Conservation (phyloP, 768 basidiomycete species). For the Suillus sp. region DNA sequence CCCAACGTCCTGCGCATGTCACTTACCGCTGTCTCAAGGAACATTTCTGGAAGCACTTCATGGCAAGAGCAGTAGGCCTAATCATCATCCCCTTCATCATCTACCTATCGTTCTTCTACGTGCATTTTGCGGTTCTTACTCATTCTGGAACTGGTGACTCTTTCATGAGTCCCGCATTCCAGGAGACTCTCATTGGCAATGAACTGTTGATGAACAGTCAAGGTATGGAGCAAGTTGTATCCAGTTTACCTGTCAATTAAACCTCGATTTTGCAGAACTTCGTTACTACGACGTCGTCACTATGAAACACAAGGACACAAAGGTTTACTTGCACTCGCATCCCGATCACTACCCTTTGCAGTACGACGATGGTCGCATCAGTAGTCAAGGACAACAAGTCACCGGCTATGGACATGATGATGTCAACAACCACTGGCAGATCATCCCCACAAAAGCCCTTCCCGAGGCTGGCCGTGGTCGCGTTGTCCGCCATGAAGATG, state of each 20-base stretch:
- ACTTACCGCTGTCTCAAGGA: conserved; percentile 50
- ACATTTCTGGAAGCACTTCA: conserved; percentile 87
- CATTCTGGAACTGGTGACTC: conserved; percentile 90
- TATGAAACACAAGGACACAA: conserved; percentile 89
- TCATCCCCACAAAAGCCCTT: conserved; percentile 92
- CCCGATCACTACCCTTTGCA: conserved; percentile 86
- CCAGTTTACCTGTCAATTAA: background rate
- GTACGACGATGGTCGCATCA: conserved; percentile 95
- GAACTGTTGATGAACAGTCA: conserved; percentile 90
- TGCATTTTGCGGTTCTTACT: conserved; percentile 88
- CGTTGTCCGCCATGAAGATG: conserved; percentile 86
- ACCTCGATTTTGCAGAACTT: conserved; percentile 63
- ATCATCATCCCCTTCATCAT: conserved; percentile 88
- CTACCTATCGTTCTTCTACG: conserved; percentile 94
- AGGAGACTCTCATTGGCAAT: conserved; percentile 91
- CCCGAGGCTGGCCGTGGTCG: conserved; percentile 94
- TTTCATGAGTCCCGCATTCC: conserved; percentile 99
- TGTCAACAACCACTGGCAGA: conserved; percentile 93
- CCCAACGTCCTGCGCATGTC: background rate
- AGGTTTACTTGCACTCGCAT: conserved; percentile 93
- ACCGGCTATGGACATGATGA: conserved; percentile 95
- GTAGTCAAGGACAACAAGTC: conserved; percentile 95
- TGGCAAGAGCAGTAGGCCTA: conserved; percentile 79
- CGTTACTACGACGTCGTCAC: conserved; percentile 90
- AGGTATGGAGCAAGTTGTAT: conserved; percentile 52